phyloP scores from a whole-genome alignment of 768 basidiomycete genomes.

The Kwoniella dendrophila region DNA sequence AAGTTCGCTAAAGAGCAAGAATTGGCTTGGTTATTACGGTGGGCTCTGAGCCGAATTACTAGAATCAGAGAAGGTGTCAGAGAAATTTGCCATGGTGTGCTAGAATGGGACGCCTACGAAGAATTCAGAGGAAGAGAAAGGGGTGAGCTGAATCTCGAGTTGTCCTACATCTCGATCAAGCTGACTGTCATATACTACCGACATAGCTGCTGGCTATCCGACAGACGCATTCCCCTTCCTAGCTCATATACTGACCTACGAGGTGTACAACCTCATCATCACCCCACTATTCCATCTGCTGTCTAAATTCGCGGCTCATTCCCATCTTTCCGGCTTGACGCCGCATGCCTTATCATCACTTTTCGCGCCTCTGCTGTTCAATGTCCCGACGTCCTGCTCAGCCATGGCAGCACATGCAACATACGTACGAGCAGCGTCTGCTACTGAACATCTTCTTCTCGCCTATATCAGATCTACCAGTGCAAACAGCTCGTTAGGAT shows the following conservation, averaged over 20 bases:
- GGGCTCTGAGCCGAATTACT: slow-evolving; percentile 82
- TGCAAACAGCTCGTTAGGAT: slow-evolving; percentile 50
- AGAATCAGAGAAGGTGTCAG: slow-evolving; percentile 60
- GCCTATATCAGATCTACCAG: slow-evolving; percentile 84
- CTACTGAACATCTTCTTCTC: slow-evolving; percentile 90
- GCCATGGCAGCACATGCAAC: slow-evolving; percentile 65
- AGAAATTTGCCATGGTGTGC: slow-evolving; percentile 61
- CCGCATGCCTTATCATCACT: slow-evolving; percentile 85
- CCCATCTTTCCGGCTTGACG: slow-evolving; percentile 81
- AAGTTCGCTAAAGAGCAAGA: slow-evolving; percentile 82
- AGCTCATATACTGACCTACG: slow-evolving; percentile 55
- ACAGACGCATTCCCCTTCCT: slow-evolving; percentile 73
- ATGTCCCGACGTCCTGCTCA: slow-evolving; percentile 58
- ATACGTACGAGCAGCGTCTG: slow-evolving; percentile 80
- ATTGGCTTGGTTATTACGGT: slow-evolving; percentile 86
- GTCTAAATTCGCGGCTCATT: slow-evolving; percentile 78
- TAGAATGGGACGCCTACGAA: slow-evolving; percentile 81
- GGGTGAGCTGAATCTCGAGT: slow-evolving; percentile 59
- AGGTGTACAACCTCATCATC: slow-evolving; percentile 29
- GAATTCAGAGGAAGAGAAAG: slow-evolving; percentile 81
- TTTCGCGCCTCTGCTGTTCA: slow-evolving; percentile 87
- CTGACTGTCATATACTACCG: slow-evolving; percentile 8
- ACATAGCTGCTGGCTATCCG: slow-evolving; percentile 68
- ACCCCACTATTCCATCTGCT: slow-evolving; percentile 74
- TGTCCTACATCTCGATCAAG: background rate